phyloP scores from a whole-genome alignment of 345 rosid genomes.

The Mallotus nudiflorus region DNA sequence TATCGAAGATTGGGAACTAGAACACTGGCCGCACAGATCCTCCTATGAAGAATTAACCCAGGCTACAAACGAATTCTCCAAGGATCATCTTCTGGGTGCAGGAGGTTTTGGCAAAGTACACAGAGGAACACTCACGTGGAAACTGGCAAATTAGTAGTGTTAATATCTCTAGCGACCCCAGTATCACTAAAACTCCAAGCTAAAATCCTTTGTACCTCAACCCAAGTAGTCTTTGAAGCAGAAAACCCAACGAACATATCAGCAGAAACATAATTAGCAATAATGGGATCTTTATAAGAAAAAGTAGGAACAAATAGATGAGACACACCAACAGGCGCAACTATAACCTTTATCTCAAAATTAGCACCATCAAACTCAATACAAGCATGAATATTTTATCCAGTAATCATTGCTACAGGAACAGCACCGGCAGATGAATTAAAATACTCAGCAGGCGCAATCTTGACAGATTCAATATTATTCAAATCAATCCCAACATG shows the following conservation, averaged over 20 bases:
- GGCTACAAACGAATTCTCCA: conserved; percentile 66
- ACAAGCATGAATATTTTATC: conserved; percentile 80
- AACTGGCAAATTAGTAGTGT: conserved; percentile 60
- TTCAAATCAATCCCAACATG: conserved; percentile 81
- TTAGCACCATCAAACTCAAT: conserved; percentile 68
- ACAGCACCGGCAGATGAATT: conserved; percentile 55
- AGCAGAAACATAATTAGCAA: conserved; percentile 72
- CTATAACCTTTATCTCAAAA: conserved; percentile 66
- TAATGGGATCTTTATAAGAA: conserved; percentile 46
- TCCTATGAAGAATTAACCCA: conserved; percentile 65
- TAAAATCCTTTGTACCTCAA: conserved; percentile 63
- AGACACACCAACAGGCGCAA: conserved; percentile 67
- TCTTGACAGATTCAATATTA: conserved; percentile 39
- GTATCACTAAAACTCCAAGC: conserved; percentile 91
- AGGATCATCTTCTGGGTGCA: conserved; percentile 60
- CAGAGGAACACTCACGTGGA: conserved; percentile 55
- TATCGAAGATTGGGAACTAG: conserved; percentile 85
- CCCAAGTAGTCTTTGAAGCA: conserved; percentile 67
- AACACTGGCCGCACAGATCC: conserved; percentile 89
- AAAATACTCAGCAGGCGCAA: conserved; percentile 54
- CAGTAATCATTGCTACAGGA: conserved; percentile 59
- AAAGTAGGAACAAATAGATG: conserved; percentile 62
- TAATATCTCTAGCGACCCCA: conserved; percentile 57
- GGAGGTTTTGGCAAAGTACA: conserved; percentile 87
- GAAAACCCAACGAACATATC: conserved; percentile 87